A percentile compares a stretch with the other conserved stretches of the same genome.
phyloP scores from a whole-genome alignment of 768 basidiomycete genomes.

The Botryobasidium botryosum region DNA sequence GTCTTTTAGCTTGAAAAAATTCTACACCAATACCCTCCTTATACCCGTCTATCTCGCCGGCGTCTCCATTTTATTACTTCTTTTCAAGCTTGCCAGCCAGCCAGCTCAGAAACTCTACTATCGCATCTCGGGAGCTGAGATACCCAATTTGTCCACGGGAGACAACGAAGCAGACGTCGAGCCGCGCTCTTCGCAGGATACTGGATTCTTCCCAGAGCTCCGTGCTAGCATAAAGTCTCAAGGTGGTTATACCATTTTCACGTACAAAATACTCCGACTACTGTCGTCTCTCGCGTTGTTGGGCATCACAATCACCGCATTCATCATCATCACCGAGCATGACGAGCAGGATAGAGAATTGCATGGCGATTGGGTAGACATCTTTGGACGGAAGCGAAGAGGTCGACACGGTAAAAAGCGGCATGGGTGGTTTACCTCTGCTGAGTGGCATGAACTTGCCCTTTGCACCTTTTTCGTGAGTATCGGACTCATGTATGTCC shows the following conservation, averaged over 20 bases:
- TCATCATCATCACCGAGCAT: constrained; percentile 23
- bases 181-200: background rate
- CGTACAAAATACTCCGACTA: constrained; percentile 30
- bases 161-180: constrained; percentile 10
- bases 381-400: constrained; percentile 7
- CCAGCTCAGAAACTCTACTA: background rate
- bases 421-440: constrained; percentile 14
- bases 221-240: constrained; percentile 11
- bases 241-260: constrained; percentile 32
- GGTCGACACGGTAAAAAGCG: constrained; percentile 13
- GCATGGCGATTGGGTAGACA: constrained; percentile 4
- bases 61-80: constrained; percentile 24
- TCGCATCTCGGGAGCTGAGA: background rate
- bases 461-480: constrained; percentile 22
- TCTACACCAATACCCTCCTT: constrained; percentile 21
- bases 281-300: constrained; percentile 32
- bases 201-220: constrained; percentile 8
- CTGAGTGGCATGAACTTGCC: constrained; percentile 19
- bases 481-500: background rate
- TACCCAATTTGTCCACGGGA: constrained; percentile 14
- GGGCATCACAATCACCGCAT: constrained; percentile 30
- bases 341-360: constrained; percentile 7
- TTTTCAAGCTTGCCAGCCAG: constrained; percentile 15
- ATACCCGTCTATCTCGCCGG: constrained; percentile 24
- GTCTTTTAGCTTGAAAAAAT: too few species aligned